Percentiles rank a stretch among this genome's conserved stretches.
These are phyloP conservation scores for Cordia subcordata DNA, from an alignment of 257 asterid genomes.

Conservation along the genomic window DNA sequence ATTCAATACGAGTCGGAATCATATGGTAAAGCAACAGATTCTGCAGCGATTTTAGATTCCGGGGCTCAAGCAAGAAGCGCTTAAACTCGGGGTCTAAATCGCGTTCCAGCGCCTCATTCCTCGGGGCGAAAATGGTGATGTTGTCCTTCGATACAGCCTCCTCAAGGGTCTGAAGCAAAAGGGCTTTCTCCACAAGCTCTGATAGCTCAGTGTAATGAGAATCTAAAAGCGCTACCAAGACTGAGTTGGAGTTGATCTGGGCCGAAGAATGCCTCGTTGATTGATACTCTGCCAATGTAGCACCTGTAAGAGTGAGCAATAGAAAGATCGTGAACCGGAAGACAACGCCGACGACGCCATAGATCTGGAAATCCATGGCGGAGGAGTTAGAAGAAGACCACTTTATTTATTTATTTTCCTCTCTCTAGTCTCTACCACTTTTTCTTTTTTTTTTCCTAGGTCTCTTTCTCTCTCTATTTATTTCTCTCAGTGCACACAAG, in stretches of 20 bases:
- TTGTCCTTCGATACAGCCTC: constrained; percentile 71
- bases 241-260: constrained; percentile 80
- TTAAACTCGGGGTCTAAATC: constrained; percentile 92
- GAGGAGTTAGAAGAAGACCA: neutral
- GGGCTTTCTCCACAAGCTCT: constrained; percentile 88
- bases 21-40: constrained; percentile 70
- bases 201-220: constrained; percentile 90
- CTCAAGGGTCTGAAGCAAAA: constrained; percentile 70
- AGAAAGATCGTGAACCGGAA: constrained; percentile 23
- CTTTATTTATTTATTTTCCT: constrained; percentile 14
- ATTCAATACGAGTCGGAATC: constrained; percentile 71
- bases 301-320: constrained; percentile 15
- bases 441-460: neutral
- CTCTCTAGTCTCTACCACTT: constrained; percentile 15
- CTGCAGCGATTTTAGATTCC: constrained; percentile 76
- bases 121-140: constrained; percentile 86
- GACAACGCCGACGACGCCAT: constrained; percentile 43
- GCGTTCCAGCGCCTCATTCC: constrained; percentile 71
- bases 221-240: constrained; percentile 82
- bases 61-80: constrained; percentile 71
- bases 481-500: neutral
- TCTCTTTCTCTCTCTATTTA: constrained; percentile 3
- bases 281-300: constrained; percentile 58
- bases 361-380: constrained; percentile 86
- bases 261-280: constrained; percentile 11